These are phyloP conservation scores for Bruguiera gymnorhiza DNA, from an alignment of 345 rosid species.

Conservation along the genomic window DNA sequence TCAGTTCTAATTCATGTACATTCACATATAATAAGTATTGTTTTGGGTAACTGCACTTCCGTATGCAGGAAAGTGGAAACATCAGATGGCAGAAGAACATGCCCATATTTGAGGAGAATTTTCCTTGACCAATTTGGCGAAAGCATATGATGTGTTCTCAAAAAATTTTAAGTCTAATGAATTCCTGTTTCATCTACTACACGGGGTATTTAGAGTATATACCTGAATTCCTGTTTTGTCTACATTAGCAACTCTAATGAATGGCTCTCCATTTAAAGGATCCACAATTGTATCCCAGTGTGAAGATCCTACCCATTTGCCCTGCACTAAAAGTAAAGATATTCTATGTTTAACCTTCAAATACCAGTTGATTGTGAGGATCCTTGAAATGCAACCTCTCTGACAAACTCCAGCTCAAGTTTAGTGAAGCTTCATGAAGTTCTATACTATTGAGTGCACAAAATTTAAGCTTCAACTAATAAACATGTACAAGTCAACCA, in stretches of 20 bases:
- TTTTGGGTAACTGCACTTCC: not conserved
- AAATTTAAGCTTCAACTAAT: too few species aligned
- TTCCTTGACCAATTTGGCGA: not conserved
- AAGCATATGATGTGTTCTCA: not conserved
- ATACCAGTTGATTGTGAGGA: not conserved
- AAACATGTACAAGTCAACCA: not conserved
- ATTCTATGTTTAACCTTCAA: constrained; percentile 11
- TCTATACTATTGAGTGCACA: not conserved
- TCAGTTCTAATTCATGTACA: constrained; percentile 1
- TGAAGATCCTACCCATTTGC: constrained; percentile 77
- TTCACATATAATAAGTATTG: not conserved
- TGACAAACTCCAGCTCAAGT: not conserved
- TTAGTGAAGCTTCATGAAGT: not conserved
- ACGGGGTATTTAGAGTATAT: not conserved
- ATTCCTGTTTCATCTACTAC: constrained; percentile 42
- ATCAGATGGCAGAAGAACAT: not conserved
- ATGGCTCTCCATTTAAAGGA: constrained; percentile 94
- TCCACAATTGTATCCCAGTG: constrained; percentile 62
- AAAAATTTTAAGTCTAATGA: constrained; percentile 15
- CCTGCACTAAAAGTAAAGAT: constrained; percentile 59
- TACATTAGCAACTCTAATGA: constrained; percentile 79
- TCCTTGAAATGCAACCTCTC: too few species aligned
- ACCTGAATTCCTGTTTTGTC: constrained; percentile 78
- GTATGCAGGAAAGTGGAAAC: not conserved
- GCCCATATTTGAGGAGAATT: too few species aligned